Evolutionary conservation across 768 basidiomycete species (phyloP).

Genomic region (Psilocybe cyanescens): DNA sequence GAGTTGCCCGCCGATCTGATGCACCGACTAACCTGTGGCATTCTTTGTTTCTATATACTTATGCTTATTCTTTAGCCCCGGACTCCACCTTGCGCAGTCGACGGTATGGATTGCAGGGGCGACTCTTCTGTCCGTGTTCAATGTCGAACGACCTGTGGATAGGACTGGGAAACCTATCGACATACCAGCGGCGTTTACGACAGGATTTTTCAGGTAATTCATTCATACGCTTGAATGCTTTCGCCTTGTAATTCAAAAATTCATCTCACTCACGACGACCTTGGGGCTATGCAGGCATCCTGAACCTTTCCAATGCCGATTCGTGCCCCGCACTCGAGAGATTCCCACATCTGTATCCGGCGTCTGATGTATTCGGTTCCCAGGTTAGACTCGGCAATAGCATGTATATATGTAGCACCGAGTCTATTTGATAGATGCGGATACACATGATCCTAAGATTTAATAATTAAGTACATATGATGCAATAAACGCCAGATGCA

Average conservation of each 20-base stretch:
- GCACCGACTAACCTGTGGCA: background rate
- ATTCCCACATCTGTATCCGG: background rate
- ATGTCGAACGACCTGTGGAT: conserved; percentile 5
- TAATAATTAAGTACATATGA: no score
- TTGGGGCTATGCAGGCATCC: background rate
- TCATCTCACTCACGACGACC: background rate
- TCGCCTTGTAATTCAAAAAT: no score
- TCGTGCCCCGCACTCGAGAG: conserved; percentile 2
- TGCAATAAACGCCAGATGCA: no score
- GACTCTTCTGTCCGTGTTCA: background rate
- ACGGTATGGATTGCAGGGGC: conserved; percentile 5
- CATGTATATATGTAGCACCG: no score
- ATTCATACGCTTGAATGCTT: no score
- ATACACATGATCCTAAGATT: no score
- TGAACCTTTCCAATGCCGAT: conserved; percentile 8
- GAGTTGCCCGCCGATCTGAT: background rate
- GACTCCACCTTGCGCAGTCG: conserved; percentile 4
- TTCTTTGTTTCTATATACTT: background rate
- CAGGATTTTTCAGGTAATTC: conserved; percentile 2
- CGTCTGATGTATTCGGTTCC: background rate
- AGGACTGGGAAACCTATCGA: background rate
- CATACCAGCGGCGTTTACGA: background rate
- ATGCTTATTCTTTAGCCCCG: background rate
- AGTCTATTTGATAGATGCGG: no score
- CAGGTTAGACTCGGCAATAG: no score